Base-by-base conservation (phyloP, 164 flowering plant species). In the Tetrastigma voinierianum region DNA sequence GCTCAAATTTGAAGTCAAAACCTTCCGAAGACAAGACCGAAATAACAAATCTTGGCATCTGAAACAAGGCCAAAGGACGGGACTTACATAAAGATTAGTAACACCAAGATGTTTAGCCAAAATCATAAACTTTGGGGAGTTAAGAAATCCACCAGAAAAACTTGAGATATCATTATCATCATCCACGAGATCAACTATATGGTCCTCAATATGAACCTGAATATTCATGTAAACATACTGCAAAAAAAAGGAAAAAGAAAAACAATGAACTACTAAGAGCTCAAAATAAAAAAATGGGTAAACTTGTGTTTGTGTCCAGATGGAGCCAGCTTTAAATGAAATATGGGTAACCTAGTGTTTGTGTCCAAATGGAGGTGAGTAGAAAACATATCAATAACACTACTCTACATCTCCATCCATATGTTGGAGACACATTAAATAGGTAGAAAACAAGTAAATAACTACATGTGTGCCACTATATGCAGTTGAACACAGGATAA, bases 211-310 rank as follows among this genome's bases (percentile, higher is more conserved):
- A 67, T 85, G 90, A 52, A 92, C 84, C 68, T 46, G 83, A 75
- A 95, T 77, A 61, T 82, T 77, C 98, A 95, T 91, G 83, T 83
- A 84, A 40, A 67, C 68, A 75, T 77, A 87, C 98, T 95, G 82
- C 83, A 80, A 32, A 32, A 32, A 32, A 32, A 32, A 55, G 40
- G 6, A 32, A 32, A 32, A 32, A 2, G 40, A 24, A 9, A 21
- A 6, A 24, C 10, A 32, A 32, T 32, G 40, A 32, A 32, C 40
- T 32, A 32, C 40, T 32, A 3, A 32, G 40, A 32, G 40, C 40
- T 32, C 6, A 3, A 32, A 32, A 32, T 32, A 7, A 32, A 32
- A 32, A 32, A 3, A 32, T 3, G 6, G 40, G 40, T 32, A 32
- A 32, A 7, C 40, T 3, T 3, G 40, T 32, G 40, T 32, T 32